Base-by-base conservation (phyloP, 2,329 filamentous ascomycete species). In the Colletotrichum neosansevieriae region DNA sequence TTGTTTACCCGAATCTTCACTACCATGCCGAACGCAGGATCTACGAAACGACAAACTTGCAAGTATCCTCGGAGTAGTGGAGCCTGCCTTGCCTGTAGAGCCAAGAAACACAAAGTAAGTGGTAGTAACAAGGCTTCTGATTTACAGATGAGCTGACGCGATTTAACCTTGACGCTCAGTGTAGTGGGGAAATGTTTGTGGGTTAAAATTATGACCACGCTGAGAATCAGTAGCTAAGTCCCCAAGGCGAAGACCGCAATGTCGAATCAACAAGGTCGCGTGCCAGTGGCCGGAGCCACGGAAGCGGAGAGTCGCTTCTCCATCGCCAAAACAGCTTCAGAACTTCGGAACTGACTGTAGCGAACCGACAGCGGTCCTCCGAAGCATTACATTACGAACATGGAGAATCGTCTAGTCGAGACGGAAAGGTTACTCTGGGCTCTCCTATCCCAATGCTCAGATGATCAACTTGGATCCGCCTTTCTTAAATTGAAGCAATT, bases 201-300 rank as follows among this genome's bases (percentile, higher is more conserved):
- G 42, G 0, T 7, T 45, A 2, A 19, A 5, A 10, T n/a, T 21
- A 21, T 21, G 21, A 21, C 21, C 21, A 21, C 21, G 3, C 21
- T 21, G 21, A 21, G 21, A 21, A 21, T 47, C 24, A 19, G 11
- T 15, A 5, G 32, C n/a, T 54, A 54, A 54, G 32, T 34, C 32
- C 21, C 32, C 21, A 21, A 38, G 12, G 9, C n/a, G 4, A 29
- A 70, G 67, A 17, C 67, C 69, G 2, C 69, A 71, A 63, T 67
- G 62, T 42, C 21, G 58, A 11, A 63, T 61, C 40, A 67, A 67
- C 11, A 54, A 63, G 12, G 54, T 61, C 15, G 24, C 13, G 3
- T 71, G 69, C 29, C 61, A 70, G 12, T 67, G 69, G 69, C 69
- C 69, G n/a, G 47, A 63, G 34, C 61, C 60, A 24, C 53, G 63